Evolutionary conservation across 1,139 yeast species (phyloP).

Genomic region (Candida buenavistaensis): DNA sequence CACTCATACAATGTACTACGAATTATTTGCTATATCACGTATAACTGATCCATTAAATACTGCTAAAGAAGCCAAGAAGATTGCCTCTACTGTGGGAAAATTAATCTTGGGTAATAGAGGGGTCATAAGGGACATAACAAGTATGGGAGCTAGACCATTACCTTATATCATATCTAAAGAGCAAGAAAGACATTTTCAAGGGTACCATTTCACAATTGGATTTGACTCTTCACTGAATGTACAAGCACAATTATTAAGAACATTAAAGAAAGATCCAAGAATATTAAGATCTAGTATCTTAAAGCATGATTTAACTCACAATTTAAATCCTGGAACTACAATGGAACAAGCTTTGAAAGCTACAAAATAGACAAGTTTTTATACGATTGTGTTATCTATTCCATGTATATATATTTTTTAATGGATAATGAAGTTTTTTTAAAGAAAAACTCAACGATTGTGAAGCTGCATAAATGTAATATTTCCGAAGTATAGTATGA

Average conservation of each 20-base stretch:
- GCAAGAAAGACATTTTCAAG: slow-evolving; percentile 88
- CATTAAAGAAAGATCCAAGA: slow-evolving; percentile 86
- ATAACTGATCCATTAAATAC: slow-evolving; percentile 56
- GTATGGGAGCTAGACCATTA: slow-evolving; percentile 74
- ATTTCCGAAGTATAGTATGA: too few relatives aligned
- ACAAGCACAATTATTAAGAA: slow-evolving; percentile 80
- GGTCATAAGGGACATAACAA: slow-evolving; percentile 76
- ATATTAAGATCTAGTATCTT: slow-evolving; percentile 76
- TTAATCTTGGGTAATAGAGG: slow-evolving; percentile 88
- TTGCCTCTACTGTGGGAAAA: slow-evolving; percentile 80
- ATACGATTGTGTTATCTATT: too few relatives aligned
- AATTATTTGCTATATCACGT: slow-evolving; percentile 87
- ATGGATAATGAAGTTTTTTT: too few relatives aligned
- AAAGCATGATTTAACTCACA: slow-evolving; percentile 60
- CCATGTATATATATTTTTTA: too few relatives aligned
- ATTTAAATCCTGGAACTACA: slow-evolving; percentile 56
- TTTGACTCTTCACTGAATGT: slow-evolving; percentile 87
- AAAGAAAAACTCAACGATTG: too few relatives aligned
- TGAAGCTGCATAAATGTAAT: too few relatives aligned
- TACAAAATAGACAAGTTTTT: slow-evolving; percentile 6
- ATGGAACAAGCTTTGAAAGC: slow-evolving; percentile 27
- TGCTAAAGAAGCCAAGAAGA: slow-evolving; percentile 65
- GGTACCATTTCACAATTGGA: slow-evolving; percentile 80
- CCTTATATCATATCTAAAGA: slow-evolving; percentile 83
- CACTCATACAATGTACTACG: slow-evolving; percentile 68